These are phyloP conservation scores for Tolypocladium ophioglossoides DNA, from an alignment of 2,329 filamentous ascomycete genomes.

Conservation along the genomic window DNA sequence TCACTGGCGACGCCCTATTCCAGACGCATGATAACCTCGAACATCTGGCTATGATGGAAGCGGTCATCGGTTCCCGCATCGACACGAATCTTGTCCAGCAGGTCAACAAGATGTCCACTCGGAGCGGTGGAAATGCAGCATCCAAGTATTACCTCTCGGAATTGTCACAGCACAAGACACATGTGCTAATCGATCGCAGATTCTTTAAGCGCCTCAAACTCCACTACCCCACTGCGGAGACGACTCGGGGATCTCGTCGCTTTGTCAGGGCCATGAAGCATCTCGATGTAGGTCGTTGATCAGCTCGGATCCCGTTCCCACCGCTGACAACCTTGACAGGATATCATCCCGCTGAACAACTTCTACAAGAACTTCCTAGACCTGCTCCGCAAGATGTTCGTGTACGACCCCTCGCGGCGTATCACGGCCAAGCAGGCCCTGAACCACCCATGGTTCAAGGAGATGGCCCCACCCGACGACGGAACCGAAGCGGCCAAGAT, in stretches of 20 bases:
- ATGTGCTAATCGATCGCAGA: slow-evolving; percentile 23
- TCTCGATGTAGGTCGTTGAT: slow-evolving; percentile 39
- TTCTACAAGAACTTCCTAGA: slow-evolving; percentile 55
- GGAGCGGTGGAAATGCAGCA: slow-evolving; percentile 48
- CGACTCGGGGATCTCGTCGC: slow-evolving; percentile 50
- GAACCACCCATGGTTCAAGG: slow-evolving; percentile 58
- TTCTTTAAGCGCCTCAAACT: slow-evolving; percentile 57
- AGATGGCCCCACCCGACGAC: slow-evolving; percentile 51
- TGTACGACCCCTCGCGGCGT: slow-evolving; percentile 54
- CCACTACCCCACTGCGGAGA: slow-evolving; percentile 54
- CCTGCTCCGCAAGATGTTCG: slow-evolving; percentile 54
- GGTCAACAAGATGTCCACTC: slow-evolving; percentile 39
- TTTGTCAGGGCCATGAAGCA: slow-evolving; percentile 64
- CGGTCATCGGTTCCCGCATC: slow-evolving; percentile 49
- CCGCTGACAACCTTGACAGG: slow-evolving; percentile 27
- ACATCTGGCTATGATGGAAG: slow-evolving; percentile 68
- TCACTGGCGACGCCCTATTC: slow-evolving; percentile 60
- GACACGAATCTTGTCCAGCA: slow-evolving; percentile 44
- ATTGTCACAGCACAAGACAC: background rate
- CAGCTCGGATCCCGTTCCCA: too few species aligned
- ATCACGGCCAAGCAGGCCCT: slow-evolving; percentile 58
- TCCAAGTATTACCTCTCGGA: slow-evolving; percentile 39
- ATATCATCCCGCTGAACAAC: slow-evolving; percentile 50
- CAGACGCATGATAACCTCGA: slow-evolving; percentile 65
- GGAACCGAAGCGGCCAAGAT: slow-evolving; percentile 59